Evolutionary conservation across 495 filamentous ascomycete genomes (phyloP), one percentile per base, ranked within the genome.

Genomic region (Talaromyces ruber): DNA sequence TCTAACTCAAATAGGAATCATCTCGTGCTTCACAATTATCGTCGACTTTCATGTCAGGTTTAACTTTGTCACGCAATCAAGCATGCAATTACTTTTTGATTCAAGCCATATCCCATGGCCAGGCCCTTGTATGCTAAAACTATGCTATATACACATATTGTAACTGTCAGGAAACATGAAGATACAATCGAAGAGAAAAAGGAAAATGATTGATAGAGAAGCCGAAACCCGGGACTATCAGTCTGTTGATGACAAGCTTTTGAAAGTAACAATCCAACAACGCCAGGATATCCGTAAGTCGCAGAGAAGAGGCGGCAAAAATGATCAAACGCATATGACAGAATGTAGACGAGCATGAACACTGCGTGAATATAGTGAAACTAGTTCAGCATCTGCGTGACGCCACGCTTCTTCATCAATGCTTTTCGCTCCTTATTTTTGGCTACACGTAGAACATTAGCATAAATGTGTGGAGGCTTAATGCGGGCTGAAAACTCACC

Each of bases 361-460:
- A 12, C 58, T 24, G 16, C 16, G 5, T 18, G 29, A 34, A 11
- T 6, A 4, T 30, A 57, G 14, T 56, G 28, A n/a, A 58, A 37
- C 56, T 58, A 24, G 55, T 58, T 29, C 25, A 43, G 37, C 54
- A 57, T 57, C 54, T 57, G 67, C 64, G 28, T 65, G 43, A 72
- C 82, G 28, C 87, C 88, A 65, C 91, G 77, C 74, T 87, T 79
- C 68, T 79, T 80, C 82, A 92, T 92, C 69, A 87, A 68, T 62
- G 83, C 84, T 74, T 88, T 82, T 64, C 91, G 79, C 72, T 88
- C 79, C 70, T 86, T 84, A 68, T 92, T 88, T 72, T 89, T 92
- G 68, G 74, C 89, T 90, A 70, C 76, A 64, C 52, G 60, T 22
- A 32, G n/a, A 39, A 60, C 43, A 66, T 67, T 76, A 64, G 50